phyloP scores from a whole-genome alignment of 1,284 basidiomycete genomes.

The Thecaphora frezii region DNA sequence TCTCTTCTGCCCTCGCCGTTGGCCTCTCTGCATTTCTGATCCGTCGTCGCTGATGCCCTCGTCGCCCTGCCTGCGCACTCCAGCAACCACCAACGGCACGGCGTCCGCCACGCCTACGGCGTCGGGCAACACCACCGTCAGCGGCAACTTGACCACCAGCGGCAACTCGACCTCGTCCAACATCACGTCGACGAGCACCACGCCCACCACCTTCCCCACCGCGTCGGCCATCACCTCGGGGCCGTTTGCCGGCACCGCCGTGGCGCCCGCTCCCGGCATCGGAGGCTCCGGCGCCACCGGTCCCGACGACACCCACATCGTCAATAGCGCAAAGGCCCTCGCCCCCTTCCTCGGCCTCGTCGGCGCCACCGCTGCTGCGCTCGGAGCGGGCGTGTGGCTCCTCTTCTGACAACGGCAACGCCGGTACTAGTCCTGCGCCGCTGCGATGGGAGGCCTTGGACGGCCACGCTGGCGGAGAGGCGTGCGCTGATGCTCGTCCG shows the following conservation, averaged over 20 bases:
- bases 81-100: too few relatives aligned
- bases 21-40: too few relatives aligned
- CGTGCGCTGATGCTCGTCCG: too few relatives aligned
- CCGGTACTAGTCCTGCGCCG: too few relatives aligned
- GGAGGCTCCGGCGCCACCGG: slow-evolving; percentile 14
- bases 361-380: slow-evolving; percentile 3
- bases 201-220: slow-evolving; percentile 32
- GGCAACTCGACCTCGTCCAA: slow-evolving; percentile 9
- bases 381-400: too few relatives aligned
- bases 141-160: slow-evolving; percentile 8
- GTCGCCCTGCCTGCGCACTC: too few relatives aligned
- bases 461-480: too few relatives aligned
- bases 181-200: slow-evolving; percentile 16
- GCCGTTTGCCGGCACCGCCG: slow-evolving; percentile 28
- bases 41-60: too few relatives aligned
- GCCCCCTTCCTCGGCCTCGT: neutral
- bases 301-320: slow-evolving; percentile 27
- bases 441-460: too few relatives aligned
- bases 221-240: slow-evolving; percentile 24
- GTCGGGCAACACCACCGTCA: slow-evolving; percentile 5
- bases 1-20: too few relatives aligned
- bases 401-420: too few relatives aligned
- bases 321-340: slow-evolving; percentile 15
- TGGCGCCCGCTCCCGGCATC: slow-evolving; percentile 22
- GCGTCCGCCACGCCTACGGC: slow-evolving; percentile 10